Evolutionary conservation across 805 yeast species (phyloP).

Genomic region (Wickerhamiella spandovensis): DNA sequence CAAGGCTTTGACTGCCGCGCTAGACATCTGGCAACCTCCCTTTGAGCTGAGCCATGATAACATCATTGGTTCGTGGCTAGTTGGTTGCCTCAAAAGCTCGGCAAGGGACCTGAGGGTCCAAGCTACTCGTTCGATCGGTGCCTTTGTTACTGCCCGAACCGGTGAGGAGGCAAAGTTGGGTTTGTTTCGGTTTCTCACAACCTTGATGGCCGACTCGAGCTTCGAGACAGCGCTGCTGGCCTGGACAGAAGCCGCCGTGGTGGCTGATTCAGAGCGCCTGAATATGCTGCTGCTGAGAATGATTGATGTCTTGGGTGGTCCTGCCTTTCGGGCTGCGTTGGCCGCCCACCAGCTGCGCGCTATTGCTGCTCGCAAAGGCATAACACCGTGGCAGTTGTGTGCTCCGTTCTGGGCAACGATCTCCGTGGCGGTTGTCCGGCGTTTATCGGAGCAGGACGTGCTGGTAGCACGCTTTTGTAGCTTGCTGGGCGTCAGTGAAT

Average conservation of each 20-base stretch:
- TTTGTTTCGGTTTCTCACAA: neutral
- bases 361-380: slow-evolving; percentile 41
- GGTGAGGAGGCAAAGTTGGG: neutral
- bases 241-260: slow-evolving; percentile 50
- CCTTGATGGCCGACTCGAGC: neutral
- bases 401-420: slow-evolving; percentile 69
- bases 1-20: slow-evolving; percentile 17
- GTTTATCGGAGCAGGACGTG: slow-evolving; percentile 35
- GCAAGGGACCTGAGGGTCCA: slow-evolving; percentile 1
- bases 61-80: slow-evolving; percentile 7
- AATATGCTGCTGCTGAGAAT: slow-evolving; percentile 37
- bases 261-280: slow-evolving; percentile 51
- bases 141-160: neutral
- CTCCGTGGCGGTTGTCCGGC: slow-evolving; percentile 44
- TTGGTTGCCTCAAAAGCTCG: slow-evolving; percentile 7
- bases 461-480: slow-evolving; percentile 49
- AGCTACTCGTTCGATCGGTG: slow-evolving; percentile 2
- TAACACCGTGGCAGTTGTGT: slow-evolving; percentile 66
- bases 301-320: neutral
- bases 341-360: slow-evolving; percentile 51
- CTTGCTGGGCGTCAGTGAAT: slow-evolving; percentile 47
- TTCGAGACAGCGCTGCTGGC: slow-evolving; percentile 26
- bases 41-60: slow-evolving; percentile 5
- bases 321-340: slow-evolving; percentile 34
- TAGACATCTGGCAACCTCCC: slow-evolving; percentile 2